A percentile compares a stretch with the other conserved stretches of the same genome.
These are phyloP conservation scores for Gracilaria gracilis DNA, from an alignment of 23 red algal genomes.

Conservation along the genomic window DNA sequence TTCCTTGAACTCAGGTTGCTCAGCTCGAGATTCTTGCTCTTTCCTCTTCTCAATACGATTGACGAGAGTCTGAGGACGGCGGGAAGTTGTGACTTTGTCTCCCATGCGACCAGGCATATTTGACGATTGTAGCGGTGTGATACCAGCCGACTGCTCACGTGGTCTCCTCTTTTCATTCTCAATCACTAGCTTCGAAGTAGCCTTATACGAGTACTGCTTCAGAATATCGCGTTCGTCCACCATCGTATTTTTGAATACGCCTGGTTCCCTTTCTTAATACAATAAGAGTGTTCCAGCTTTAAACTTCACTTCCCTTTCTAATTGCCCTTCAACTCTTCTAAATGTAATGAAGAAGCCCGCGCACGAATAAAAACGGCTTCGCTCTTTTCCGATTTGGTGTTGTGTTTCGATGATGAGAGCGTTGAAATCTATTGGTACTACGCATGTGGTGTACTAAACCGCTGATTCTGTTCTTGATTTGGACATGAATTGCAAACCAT, in stretches of 20 bases:
- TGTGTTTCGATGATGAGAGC: too few relatives aligned
- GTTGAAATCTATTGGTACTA: too few relatives aligned
- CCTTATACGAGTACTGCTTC: slow-evolving; percentile 88
- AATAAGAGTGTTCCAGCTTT: neutral
- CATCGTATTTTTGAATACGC: neutral
- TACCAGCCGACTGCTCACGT: slow-evolving; percentile 38
- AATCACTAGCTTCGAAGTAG: slow-evolving; percentile 82
- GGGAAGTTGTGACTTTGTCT: slow-evolving; percentile 48
- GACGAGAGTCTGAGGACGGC: slow-evolving; percentile 24
- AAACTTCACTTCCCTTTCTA: neutral
- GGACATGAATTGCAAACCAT: too few relatives aligned
- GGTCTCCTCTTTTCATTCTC: slow-evolving; percentile 58
- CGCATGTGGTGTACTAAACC: too few relatives aligned
- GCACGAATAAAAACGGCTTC: too few relatives aligned
- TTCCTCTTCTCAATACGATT: slow-evolving; percentile 18
- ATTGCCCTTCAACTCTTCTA: neutral
- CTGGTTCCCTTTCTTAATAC: neutral
- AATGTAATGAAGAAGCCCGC: neutral
- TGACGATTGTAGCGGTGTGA: slow-evolving; percentile 56
- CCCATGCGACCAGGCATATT: slow-evolving; percentile 81
- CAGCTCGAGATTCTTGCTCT: slow-evolving; percentile 5
- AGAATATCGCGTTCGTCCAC: slow-evolving; percentile 63
- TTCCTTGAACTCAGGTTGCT: slow-evolving; percentile 8
- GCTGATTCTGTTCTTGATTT: too few relatives aligned
- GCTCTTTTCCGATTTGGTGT: neutral